Percentiles rank a stretch among this genome's conserved stretches.
Evolutionary conservation across 768 basidiomycete genomes (phyloP).

Genomic region (Daedalea quercina): DNA sequence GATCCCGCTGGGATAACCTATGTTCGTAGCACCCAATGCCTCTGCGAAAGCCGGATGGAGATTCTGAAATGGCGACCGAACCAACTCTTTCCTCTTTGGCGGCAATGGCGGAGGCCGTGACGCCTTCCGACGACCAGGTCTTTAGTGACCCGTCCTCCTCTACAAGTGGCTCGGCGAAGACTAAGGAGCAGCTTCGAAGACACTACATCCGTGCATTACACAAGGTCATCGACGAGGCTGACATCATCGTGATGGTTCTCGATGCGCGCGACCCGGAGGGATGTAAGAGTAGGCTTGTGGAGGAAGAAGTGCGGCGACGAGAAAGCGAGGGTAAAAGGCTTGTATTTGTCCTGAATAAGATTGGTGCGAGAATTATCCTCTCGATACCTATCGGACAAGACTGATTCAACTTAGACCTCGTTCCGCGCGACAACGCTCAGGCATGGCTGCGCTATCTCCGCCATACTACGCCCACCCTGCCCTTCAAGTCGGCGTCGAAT

Average conservation of each 20-base stretch:
- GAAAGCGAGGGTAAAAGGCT: constrained; percentile 88
- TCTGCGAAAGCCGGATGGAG: constrained; percentile 33
- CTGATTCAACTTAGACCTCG: constrained; percentile 66
- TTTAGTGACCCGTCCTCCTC: constrained; percentile 28
- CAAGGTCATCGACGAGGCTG: constrained; percentile 90
- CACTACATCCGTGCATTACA: constrained; percentile 77
- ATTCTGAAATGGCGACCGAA: constrained; percentile 69
- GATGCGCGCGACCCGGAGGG: constrained; percentile 96
- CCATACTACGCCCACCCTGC: constrained; percentile 86
- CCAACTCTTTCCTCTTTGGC: constrained; percentile 62
- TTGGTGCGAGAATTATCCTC: constrained; percentile 49
- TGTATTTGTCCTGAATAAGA: constrained; percentile 94
- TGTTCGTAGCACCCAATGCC: constrained; percentile 5
- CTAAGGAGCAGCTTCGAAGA: constrained; percentile 62
- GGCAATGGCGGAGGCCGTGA: constrained; percentile 33
- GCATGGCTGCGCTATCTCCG: constrained; percentile 89
- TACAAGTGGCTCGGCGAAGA: constrained; percentile 31
- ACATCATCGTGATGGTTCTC: constrained; percentile 83
- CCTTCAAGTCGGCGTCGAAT: constrained; percentile 77
- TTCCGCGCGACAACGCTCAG: constrained; percentile 83
- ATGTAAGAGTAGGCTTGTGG: constrained; percentile 84
- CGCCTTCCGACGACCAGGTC: constrained; percentile 11
- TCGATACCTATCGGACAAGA: neutral
- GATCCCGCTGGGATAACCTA: neutral
- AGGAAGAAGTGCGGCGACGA: constrained; percentile 84